Evolutionary conservation across 495 filamentous ascomycete genomes (phyloP).

Genomic region (Penicillium silybi): DNA sequence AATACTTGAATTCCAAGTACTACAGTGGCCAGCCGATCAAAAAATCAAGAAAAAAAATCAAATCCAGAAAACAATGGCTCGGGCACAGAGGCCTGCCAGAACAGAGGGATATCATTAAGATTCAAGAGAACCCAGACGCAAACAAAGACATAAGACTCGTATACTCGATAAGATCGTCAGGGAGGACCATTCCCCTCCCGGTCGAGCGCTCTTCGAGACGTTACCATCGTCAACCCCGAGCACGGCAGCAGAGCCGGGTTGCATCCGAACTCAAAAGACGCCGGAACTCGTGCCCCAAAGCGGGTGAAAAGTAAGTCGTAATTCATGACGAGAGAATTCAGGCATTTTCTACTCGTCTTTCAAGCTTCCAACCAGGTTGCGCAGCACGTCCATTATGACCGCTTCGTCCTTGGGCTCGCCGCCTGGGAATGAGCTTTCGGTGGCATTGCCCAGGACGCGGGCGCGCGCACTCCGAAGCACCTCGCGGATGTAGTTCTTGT

Average conservation of each 20-base stretch:
- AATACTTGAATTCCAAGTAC: not conserved
- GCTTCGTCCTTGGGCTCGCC: slow-evolving; percentile 46
- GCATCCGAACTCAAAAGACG: not conserved
- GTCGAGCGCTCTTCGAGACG: slow-evolving; percentile 5
- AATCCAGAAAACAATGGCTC: slow-evolving; percentile 8
- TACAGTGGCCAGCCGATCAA: not conserved
- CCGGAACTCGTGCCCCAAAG: slow-evolving; percentile 1
- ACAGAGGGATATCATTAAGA: slow-evolving; percentile 35
- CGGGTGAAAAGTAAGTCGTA: slow-evolving; percentile 2
- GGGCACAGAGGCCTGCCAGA: slow-evolving; percentile 17
- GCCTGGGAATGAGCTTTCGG: slow-evolving; percentile 45
- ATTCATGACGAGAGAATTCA: slow-evolving; percentile 3
- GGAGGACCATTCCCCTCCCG: slow-evolving; percentile 8
- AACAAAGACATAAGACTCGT: slow-evolving; percentile 29
- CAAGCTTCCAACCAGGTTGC: slow-evolving; percentile 39
- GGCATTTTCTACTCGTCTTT: slow-evolving; percentile 29
- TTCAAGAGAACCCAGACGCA: slow-evolving; percentile 24
- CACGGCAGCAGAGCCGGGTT: not conserved
- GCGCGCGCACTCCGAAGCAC: slow-evolving; percentile 48
- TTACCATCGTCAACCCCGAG: not conserved
- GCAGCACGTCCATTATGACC: slow-evolving; percentile 42
- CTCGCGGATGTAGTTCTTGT: slow-evolving; percentile 49
- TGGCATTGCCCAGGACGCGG: slow-evolving; percentile 39
- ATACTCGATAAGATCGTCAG: slow-evolving; percentile 30
- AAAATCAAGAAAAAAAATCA: not conserved